Conservation (phyloP, 441 rosid genomes). For the Macaranga tanarius region DNA sequence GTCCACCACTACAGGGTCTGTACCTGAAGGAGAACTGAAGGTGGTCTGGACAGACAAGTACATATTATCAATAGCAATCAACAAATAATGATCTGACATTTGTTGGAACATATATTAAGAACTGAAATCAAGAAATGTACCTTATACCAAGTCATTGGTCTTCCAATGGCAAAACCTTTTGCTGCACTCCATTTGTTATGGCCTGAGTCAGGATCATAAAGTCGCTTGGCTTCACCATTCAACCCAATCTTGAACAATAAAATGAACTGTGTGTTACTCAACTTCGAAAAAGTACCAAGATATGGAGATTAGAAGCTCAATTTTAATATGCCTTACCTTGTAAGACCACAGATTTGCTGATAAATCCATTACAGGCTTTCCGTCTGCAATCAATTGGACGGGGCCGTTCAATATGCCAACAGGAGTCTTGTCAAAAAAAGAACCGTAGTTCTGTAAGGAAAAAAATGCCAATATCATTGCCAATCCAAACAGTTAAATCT, state of each 20-base stretch:
- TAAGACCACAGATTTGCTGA: constrained; percentile 50
- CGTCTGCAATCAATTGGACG: constrained; percentile 24
- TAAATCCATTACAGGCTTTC: constrained; percentile 40
- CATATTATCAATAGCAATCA: neutral
- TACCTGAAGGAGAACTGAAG: constrained; percentile 51
- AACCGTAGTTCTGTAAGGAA: constrained; percentile 48
- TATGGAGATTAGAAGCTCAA: too few species aligned
- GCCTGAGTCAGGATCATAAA: neutral
- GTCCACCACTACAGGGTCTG: constrained; percentile 50
- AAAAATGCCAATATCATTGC: neutral
- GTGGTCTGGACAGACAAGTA: constrained; percentile 32
- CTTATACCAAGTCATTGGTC: constrained; percentile 45
- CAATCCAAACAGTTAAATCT: neutral
- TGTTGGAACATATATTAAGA: too few species aligned
- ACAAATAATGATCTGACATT: neutral
- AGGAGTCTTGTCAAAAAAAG: constrained; percentile 36
- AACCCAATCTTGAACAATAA: constrained; percentile 48
- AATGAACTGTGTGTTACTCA: constrained; percentile 38
- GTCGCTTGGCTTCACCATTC: constrained; percentile 41
- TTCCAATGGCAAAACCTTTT: constrained; percentile 18
- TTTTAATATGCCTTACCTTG: constrained; percentile 42
- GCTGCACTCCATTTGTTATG: constrained; percentile 19
- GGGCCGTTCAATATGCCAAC: constrained; percentile 54
- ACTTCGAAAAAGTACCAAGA: constrained; percentile 41
- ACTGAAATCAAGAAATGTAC: constrained; percentile 9